Evolutionary conservation across 306 rosid species (phyloP).

Genomic region (Elaeagnus macrophylla): DNA sequence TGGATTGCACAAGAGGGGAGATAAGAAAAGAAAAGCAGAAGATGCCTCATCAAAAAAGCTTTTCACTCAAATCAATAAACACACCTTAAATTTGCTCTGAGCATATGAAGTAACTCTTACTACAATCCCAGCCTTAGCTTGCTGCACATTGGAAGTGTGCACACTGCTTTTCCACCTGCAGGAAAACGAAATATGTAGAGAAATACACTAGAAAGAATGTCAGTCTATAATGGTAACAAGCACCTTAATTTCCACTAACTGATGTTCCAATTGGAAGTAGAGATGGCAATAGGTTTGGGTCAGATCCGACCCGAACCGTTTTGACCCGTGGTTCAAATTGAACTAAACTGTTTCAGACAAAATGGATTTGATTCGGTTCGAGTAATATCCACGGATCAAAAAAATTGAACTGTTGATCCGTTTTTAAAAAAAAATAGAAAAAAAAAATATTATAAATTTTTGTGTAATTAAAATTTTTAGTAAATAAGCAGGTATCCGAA

Average conservation of each 20-base stretch:
- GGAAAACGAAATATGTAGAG: conserved; percentile 14
- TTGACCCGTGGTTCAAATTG: too few relatives aligned
- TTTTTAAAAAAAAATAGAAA: too few relatives aligned
- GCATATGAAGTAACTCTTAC: conserved; percentile 79
- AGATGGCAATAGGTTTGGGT: too few relatives aligned
- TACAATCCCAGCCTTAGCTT: conserved; percentile 81
- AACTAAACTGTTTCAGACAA: too few relatives aligned
- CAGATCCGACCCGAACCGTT: too few relatives aligned
- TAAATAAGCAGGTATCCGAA: too few relatives aligned
- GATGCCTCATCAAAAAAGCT: not conserved
- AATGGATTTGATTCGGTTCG: too few relatives aligned
- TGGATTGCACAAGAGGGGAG: not conserved
- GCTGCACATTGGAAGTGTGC: conserved; percentile 91
- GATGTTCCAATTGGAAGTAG: conserved; percentile 87
- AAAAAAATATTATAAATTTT: too few relatives aligned
- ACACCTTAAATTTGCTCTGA: conserved; percentile 96
- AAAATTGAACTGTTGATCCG: too few relatives aligned
- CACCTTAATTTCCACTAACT: conserved; percentile 99
- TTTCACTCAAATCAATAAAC: not conserved
- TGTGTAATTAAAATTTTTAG: too few relatives aligned
- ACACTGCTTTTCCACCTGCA: conserved; percentile 91
- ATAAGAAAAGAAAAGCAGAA: not conserved
- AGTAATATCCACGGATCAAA: too few relatives aligned
- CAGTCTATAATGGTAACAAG: conserved; percentile 13
- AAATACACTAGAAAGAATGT: conserved; percentile 19